Evolutionary conservation across 768 basidiomycete species (phyloP).

Genomic region (Boletus rubescentipes): DNA sequence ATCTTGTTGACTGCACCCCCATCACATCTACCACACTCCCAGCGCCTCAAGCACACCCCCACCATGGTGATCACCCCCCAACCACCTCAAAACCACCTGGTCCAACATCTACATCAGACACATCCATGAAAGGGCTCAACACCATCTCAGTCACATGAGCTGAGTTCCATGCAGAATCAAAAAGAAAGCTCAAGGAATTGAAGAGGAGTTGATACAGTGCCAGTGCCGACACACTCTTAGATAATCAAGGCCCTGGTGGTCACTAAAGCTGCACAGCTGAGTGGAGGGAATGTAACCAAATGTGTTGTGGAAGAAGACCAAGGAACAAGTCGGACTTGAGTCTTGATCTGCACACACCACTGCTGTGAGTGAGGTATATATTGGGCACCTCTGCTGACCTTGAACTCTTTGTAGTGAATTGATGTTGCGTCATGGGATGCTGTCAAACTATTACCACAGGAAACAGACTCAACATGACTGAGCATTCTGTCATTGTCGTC

Average conservation of each 20-base stretch:
- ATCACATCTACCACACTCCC: no score
- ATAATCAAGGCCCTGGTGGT: not conserved
- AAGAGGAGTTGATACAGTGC: constrained; percentile 9
- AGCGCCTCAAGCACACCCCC: no score
- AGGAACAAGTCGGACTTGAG: constrained; percentile 58
- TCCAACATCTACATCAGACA: constrained; percentile 39
- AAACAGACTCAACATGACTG: constrained; percentile 20
- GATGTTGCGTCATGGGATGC: constrained; percentile 64
- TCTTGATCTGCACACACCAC: constrained; percentile 64
- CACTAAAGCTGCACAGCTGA: not conserved
- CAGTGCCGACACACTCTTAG: constrained; percentile 9
- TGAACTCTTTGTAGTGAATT: constrained; percentile 43
- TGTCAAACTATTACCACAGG: constrained; percentile 54
- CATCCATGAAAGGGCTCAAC: constrained; percentile 33
- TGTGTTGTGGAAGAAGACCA: constrained; percentile 24
- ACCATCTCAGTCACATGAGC: constrained; percentile 23
- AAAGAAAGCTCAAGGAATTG: constrained; percentile 13
- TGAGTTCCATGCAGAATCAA: constrained; percentile 16
- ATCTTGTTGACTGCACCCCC: no score
- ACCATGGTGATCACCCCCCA: no score
- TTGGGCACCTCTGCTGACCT: not conserved
- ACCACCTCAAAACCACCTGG: no score
- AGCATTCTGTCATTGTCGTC: constrained; percentile 27
- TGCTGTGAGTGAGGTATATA: constrained; percentile 51
- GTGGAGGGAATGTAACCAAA: not conserved